These are phyloP conservation scores for Rhodofomes roseus DNA, from an alignment of 1,284 basidiomycete genomes.

Conservation along the genomic window DNA sequence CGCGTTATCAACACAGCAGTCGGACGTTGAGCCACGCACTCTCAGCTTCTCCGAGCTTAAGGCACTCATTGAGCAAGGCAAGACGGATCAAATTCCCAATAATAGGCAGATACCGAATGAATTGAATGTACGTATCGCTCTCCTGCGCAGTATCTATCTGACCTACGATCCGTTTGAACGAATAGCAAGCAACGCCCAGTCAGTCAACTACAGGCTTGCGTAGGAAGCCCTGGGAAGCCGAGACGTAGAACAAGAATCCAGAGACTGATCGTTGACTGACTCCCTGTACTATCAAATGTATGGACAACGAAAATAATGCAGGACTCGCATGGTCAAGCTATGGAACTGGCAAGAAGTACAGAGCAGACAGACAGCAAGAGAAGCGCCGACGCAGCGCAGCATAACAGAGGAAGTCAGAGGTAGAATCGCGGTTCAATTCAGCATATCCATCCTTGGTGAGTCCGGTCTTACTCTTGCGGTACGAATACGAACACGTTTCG, in stretches of 20 bases:
- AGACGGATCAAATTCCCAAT: conserved; percentile 70
- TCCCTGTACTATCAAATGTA: too few relatives aligned
- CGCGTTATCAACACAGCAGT: not conserved
- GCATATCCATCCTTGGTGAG: too few relatives aligned
- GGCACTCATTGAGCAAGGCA: conserved; percentile 64
- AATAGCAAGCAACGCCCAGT: conserved; percentile 37
- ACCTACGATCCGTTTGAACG: not conserved
- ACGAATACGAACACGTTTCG: too few relatives aligned
- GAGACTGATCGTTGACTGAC: too few relatives aligned
- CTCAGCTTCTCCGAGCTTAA: conserved; percentile 67
- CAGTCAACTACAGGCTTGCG: conserved; percentile 42
- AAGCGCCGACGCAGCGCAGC: too few relatives aligned
- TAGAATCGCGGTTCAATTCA: too few relatives aligned
- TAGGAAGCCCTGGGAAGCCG: conserved; percentile 67
- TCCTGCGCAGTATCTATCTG: conserved; percentile 1
- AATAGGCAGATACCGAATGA: conserved; percentile 64
- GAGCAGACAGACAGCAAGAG: too few relatives aligned
- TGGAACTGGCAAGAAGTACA: too few relatives aligned
- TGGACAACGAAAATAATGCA: too few relatives aligned
- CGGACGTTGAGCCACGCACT: conserved; percentile 29
- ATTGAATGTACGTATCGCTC: conserved; percentile 50
- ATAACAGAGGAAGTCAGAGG: too few relatives aligned
- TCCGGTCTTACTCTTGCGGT: too few relatives aligned
- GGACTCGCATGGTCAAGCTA: too few relatives aligned
- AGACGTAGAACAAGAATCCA: not conserved